Conservation (phyloP, 83 land plant species). For the Thuja plicata region DNA sequence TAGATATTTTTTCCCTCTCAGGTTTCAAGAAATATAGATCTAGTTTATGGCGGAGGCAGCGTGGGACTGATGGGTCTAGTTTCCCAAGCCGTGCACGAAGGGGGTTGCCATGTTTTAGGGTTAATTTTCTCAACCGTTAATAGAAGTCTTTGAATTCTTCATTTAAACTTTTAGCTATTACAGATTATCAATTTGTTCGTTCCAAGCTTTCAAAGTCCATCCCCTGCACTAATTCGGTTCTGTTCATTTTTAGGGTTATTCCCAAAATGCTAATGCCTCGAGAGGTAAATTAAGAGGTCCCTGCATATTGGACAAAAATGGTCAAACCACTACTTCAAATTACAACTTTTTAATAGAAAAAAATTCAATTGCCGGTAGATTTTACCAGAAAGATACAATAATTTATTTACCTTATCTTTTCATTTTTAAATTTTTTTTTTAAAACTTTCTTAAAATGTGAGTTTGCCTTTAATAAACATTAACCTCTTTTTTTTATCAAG, state of each 20-base stretch:
- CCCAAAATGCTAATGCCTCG: constrained; percentile 60
- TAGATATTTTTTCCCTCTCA: constrained; percentile 15
- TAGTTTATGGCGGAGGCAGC: constrained; percentile 82
- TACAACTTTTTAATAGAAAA: not conserved
- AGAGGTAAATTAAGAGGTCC: constrained; percentile 42
- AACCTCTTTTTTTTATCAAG: too few relatives aligned
- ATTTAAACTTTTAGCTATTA: not conserved
- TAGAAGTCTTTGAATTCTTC: not conserved
- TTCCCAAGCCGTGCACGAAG: constrained; percentile 66
- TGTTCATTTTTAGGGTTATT: constrained; percentile 53
- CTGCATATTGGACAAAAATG: not conserved
- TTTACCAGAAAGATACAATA: not conserved
- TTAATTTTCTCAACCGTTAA: constrained; percentile 8
- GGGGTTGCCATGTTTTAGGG: constrained; percentile 80
- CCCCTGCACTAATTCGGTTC: not conserved
- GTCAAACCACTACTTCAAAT: not conserved
- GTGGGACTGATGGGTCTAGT: constrained; percentile 76
- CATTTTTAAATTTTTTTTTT: too few relatives aligned
- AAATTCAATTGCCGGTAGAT: not conserved
- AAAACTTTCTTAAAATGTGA: too few relatives aligned
- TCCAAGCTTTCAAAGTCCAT: not conserved
- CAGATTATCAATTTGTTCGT: not conserved
- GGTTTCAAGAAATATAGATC: constrained; percentile 74
- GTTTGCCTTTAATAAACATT: too few relatives aligned
- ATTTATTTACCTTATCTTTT: too few relatives aligned